Percentiles rank a stretch among this genome's conserved stretches.
phyloP scores from a whole-genome alignment of 2,329 filamentous ascomycete genomes.

The Davidsoniella virescens region DNA sequence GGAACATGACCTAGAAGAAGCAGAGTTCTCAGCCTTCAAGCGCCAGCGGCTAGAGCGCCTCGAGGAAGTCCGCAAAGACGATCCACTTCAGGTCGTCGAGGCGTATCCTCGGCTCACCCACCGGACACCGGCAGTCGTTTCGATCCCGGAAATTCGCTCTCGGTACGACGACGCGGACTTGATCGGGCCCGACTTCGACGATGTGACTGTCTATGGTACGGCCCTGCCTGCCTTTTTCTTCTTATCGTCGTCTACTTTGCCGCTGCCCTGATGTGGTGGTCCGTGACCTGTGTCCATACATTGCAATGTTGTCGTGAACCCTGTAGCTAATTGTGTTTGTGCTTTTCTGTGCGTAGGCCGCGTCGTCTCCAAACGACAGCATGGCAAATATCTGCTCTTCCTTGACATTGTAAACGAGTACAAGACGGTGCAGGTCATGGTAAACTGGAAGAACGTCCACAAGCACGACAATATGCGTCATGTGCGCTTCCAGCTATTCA shows the following conservation, averaged over 20 bases:
- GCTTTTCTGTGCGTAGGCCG: constrained; percentile 40
- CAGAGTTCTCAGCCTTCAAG: constrained; percentile 22
- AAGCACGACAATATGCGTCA: constrained; percentile 20
- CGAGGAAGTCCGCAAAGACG: constrained; percentile 17
- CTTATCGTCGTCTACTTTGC: not conserved
- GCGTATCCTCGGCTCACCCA: constrained; percentile 12
- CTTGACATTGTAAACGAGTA: constrained; percentile 63
- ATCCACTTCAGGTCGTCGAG: constrained; percentile 5
- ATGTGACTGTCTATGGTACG: constrained; percentile 18
- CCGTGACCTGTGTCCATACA: not conserved
- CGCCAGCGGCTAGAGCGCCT: constrained; percentile 22
- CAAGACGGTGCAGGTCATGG: constrained; percentile 57
- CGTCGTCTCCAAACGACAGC: constrained; percentile 52
- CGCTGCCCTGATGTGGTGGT: not conserved
- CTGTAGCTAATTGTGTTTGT: constrained; percentile 11
- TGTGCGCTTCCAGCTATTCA: constrained; percentile 40
- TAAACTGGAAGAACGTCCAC: constrained; percentile 40
- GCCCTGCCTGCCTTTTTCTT: constrained; percentile 2
- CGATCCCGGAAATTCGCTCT: constrained; percentile 13
- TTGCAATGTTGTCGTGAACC: constrained; percentile 14
- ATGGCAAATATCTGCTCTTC: constrained; percentile 69
- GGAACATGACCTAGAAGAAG: constrained; percentile 13
- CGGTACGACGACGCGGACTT: constrained; percentile 6
- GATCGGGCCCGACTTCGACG: constrained; percentile 4
- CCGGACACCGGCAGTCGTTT: constrained; percentile 12